phyloP scores from a whole-genome alignment of 768 basidiomycete species.

The Trichaptum fuscoviolaceum region DNA sequence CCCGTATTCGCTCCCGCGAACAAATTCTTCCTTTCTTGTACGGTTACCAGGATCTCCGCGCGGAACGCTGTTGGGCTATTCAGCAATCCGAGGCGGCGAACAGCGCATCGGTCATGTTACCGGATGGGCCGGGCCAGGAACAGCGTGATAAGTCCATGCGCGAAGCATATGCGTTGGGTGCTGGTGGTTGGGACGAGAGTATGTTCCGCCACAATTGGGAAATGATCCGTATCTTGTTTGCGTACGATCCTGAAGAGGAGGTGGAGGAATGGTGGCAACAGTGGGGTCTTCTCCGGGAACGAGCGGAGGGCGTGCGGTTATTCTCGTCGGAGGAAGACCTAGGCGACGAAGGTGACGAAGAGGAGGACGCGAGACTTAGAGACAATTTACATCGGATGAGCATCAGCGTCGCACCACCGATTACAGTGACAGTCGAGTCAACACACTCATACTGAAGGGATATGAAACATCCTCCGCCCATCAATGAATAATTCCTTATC shows the following conservation, averaged over 20 bases:
- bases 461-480: not conserved
- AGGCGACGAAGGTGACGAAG: not conserved
- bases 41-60: constrained; percentile 55
- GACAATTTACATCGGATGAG: not conserved
- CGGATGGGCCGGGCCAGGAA: constrained; percentile 38
- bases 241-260: constrained; percentile 48
- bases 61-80: constrained; percentile 43
- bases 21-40: constrained; percentile 47
- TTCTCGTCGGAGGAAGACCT: not conserved
- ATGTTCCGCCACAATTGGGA: constrained; percentile 47
- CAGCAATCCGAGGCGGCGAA: constrained; percentile 41
- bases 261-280: constrained; percentile 65
- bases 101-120: constrained; percentile 38
- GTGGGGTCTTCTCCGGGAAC: constrained; percentile 44
- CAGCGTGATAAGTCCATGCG: constrained; percentile 39
- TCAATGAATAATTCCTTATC: not conserved
- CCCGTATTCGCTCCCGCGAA: constrained; percentile 38
- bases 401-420: not conserved
- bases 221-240: constrained; percentile 42
- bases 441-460: not conserved
- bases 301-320: constrained; percentile 17
- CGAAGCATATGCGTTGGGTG: constrained; percentile 28
- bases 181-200: constrained; percentile 42
- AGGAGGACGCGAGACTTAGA: not conserved
- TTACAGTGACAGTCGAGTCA: not conserved